Evolutionary conservation across 1,284 basidiomycete species (phyloP), one percentile per base, ranked within the genome.

Genomic region (Cutaneotrichosporon cutaneum): DNA sequence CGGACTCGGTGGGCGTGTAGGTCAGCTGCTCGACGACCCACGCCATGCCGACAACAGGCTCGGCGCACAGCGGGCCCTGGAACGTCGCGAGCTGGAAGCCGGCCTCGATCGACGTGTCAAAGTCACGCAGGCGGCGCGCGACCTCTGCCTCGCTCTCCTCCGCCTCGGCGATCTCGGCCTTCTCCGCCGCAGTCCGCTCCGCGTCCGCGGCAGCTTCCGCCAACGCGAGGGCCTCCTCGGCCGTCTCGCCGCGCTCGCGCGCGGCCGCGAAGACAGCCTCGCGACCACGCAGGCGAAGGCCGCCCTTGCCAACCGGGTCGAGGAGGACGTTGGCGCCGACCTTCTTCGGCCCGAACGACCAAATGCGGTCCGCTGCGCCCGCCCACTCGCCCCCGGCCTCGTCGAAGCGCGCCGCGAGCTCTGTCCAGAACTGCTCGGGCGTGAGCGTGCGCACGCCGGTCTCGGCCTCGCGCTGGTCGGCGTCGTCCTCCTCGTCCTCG

Each of bases 11-110:
- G 16, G 70, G 70, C 55, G 73, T 71, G 26, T 76, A 67, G 48
- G 76, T 66, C 21, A 94, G 81, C 42, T 85, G 82, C 76, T 98
- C 92, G 2, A 99, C 84, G 67, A 95, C 90, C 81, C 90, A 99
- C 0, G 89, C 93, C 81, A 99, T 82, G 0, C 95, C 96, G 65
- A 95, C 89, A 18, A 98, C 87, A 1, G 96, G 96, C 76, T 99
- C 96, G 8, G 89, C 90, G 69, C 96, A 99, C 26, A 99, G 78
- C 8, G 96, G 96, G 0, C 96, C 96, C 77, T 94, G 90, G 73
- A 91, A 89, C 0, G 89, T 90, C 3, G 94, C 94, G 50, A 98
- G 85, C 80, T 97, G 94, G 81, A 99, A 99, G 1, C 94, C 96
- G 3, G 88, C 89, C 76, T 98, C 94, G 51, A 99, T 83, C 64